Base-by-base conservation (phyloP, 352 stramenopile genomes). In the Phytophthora sojae region DNA sequence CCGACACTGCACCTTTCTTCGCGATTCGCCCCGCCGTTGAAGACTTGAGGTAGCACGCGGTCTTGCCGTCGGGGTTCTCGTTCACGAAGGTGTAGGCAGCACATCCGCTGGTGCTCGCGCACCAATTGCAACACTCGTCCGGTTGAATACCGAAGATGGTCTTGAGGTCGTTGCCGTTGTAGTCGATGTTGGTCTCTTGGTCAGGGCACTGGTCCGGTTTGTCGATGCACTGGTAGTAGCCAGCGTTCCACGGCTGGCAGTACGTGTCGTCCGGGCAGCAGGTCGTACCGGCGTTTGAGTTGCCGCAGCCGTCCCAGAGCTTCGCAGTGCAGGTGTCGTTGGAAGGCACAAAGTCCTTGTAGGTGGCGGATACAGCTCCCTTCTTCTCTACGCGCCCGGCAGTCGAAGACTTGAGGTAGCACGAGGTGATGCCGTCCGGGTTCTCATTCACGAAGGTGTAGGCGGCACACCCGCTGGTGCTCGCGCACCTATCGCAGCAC, bases 381-480 rank as follows among this genome's bases (percentile, higher is more conserved):
- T 76, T 83, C 44, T 71, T 69, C 53, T 73, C 69, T 0, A 63
- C 23, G 6, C 69, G 72, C 21, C 76, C 73, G 52, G 60, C 66
- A 60, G 58, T 58, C 44, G 79, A 76, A 19, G 53, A 77, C 69
- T 90, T 89, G 51, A 90, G 67, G 69, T 86, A 90, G 65, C 82
- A 90, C 37, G 76, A 75, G 1, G 78, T 69, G 54, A 78, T 73
- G 17, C 81, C 83, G 42, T 89, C 81, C 50, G 69, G 44, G 61
- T 91, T 91, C 44, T 85, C 51, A 65, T 90, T 91, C 44, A 88
- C 69, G 23, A 88, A 91, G 8, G 84, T 90, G 77, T 85, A 90
- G 8, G 79, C 82, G 6, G 68, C 59, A 71, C 84, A 92, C 32
- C 79, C 84, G 1, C 25, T 39, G 11, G 77, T 88, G 39, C 25